Conservation (phyloP, 2,329 filamentous ascomycete species). For the Pseudogymnoascus sp. region DNA sequence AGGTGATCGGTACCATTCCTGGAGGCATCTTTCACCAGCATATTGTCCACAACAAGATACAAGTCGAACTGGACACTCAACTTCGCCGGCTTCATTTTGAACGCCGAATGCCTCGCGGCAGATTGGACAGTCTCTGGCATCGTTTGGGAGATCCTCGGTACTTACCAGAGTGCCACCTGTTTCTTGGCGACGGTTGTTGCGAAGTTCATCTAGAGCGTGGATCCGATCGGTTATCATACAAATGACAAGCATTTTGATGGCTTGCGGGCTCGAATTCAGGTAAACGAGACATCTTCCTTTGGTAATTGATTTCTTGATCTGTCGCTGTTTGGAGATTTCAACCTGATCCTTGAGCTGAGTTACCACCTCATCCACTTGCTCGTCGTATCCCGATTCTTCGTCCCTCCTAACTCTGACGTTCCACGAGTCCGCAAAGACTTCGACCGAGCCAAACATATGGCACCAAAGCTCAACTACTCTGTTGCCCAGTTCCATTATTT, state of each 20-base stretch:
- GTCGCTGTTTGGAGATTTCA: slow-evolving; percentile 8
- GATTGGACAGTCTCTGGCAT: slow-evolving; percentile 17
- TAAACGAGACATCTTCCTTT: slow-evolving; percentile 2
- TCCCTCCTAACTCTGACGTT: slow-evolving; percentile 11
- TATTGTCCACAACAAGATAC: slow-evolving; percentile 21
- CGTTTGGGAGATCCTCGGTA: slow-evolving; percentile 7
- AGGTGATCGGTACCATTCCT: slow-evolving; percentile 14
- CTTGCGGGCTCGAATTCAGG: slow-evolving; percentile 4
- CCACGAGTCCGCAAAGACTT: neutral
- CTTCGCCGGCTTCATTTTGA: slow-evolving; percentile 8
- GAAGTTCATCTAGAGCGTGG: slow-evolving; percentile 12
- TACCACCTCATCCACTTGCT: slow-evolving; percentile 16
- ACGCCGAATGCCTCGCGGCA: slow-evolving; percentile 18
- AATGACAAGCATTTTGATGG: slow-evolving; percentile 20
- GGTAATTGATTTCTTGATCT: slow-evolving; percentile 12
- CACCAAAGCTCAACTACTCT: slow-evolving; percentile 7
- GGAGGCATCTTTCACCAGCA: slow-evolving; percentile 19
- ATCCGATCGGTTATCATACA: slow-evolving; percentile 22
- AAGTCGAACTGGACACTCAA: slow-evolving; percentile 17
- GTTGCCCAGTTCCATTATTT: neutral
- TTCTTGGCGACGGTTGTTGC: neutral
- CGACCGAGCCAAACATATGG: neutral
- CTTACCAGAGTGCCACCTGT: slow-evolving; percentile 14
- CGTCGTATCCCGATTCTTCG: slow-evolving; percentile 12
- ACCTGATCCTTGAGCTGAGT: slow-evolving; percentile 13